Base-by-base conservation (phyloP, 352 stramenopile genomes). In the Phytophthora crassamura region DNA sequence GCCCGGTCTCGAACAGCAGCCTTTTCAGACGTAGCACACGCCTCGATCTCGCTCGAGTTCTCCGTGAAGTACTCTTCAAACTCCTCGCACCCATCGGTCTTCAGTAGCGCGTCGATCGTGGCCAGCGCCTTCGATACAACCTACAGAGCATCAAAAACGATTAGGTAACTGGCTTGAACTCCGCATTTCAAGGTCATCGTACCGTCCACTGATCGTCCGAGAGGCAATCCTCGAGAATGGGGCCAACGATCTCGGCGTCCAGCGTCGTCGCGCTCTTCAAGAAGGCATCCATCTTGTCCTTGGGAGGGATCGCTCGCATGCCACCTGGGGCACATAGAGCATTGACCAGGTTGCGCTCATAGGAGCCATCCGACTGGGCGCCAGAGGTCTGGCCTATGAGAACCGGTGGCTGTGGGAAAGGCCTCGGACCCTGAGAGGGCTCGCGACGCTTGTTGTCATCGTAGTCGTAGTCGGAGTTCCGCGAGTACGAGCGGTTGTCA, bases 251-350 rank as follows among this genome's bases (percentile, higher is more conserved):
- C 61, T 98, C 95, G 0, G 94, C 75, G 63, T 98, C 94, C 15
- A 98, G 77, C 22, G 88, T 97, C 62, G 95, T 69, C 5, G 97
- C 86, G 16, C 86, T 91, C 64, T 95, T 89, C 48, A 97, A 74
- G 70, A 98, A 98, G 28, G 86, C 84, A 32, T 93, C 89, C 40
- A 98, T 82, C 75, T 98, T 98, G 59, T 98, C 94, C 56, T 93
- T 94, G 18, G 95, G 95, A 39, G 95, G 95, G 18, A 98, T 92
- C 33, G 95, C 90, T 61, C 97, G 97, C 91, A 98, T 98, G 22
- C 95, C 95, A 39, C 94, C 95, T 7, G 94, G 93, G 9, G 94
- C 91, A 72, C 94, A 98, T 28, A 98, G 64, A 36, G 96, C 91
- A 5, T 84, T 82, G 50, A 98, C 91, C 28, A 98, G 76, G 62